phyloP scores from a whole-genome alignment of 306 rosid species.

The Pterocarpus macrocarpus region DNA sequence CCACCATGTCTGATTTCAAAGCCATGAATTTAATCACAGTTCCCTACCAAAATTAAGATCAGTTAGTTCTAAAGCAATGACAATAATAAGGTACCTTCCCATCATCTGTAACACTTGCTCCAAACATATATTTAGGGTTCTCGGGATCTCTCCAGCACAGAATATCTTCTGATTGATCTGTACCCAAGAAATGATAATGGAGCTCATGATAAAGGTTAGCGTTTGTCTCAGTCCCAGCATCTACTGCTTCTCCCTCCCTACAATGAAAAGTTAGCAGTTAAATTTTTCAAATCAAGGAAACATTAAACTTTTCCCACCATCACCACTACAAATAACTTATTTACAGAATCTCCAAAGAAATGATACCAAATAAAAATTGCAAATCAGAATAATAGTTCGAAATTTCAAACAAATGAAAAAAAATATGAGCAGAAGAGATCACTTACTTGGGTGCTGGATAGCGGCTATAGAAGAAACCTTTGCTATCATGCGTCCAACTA shows the following conservation, averaged over 20 bases:
- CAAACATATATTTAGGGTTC: slow-evolving; percentile 78
- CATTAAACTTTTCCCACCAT: slow-evolving; percentile 5
- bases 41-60: not conserved
- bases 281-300: slow-evolving; percentile 19
- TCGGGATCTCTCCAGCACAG: slow-evolving; percentile 89
- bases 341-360: not conserved
- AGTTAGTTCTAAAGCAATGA: too few relatives aligned
- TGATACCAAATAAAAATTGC: not conserved
- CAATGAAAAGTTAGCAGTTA: slow-evolving; percentile 38
- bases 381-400: not conserved
- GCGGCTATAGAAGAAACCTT: slow-evolving; percentile 92
- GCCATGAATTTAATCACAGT: slow-evolving; percentile 7
- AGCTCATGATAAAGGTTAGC: slow-evolving; percentile 80
- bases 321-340: not conserved
- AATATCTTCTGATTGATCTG: slow-evolving; percentile 83
- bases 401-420: slow-evolving; percentile 1
- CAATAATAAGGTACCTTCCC: slow-evolving; percentile 69
- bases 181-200: slow-evolving; percentile 86
- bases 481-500: slow-evolving; percentile 89
- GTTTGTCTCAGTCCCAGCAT: slow-evolving; percentile 93
- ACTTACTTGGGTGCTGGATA: slow-evolving; percentile 91
- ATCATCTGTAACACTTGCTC: slow-evolving; percentile 71
- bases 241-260: slow-evolving; percentile 72
- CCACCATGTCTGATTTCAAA: slow-evolving; percentile 21
- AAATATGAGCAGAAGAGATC: not conserved